phyloP scores from a whole-genome alignment of 1,139 yeast genomes.

The Kodamaea ohmeri region DNA sequence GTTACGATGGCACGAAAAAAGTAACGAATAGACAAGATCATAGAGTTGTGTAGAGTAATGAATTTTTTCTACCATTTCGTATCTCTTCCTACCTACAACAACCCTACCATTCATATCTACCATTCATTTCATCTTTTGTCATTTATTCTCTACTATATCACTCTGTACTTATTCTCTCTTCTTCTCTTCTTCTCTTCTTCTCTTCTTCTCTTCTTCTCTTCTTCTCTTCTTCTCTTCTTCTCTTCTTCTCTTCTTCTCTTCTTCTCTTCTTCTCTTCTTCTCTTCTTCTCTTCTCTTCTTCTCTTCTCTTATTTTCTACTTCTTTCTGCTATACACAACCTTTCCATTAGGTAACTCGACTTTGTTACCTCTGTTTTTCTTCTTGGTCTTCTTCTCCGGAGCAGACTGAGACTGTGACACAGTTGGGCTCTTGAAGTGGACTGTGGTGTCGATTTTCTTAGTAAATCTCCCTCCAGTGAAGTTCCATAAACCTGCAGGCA shows the following conservation, averaged over 20 bases:
- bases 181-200: constrained; percentile 8
- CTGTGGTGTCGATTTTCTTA: constrained; percentile 26
- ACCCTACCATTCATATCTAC: no score
- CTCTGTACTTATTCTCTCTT: no score
- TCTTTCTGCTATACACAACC: constrained; percentile 44
- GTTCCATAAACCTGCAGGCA: constrained; percentile 49
- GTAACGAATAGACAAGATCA: constrained; percentile 3
- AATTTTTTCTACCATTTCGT: neutral
- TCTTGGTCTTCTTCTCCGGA: constrained; percentile 29
- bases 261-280: constrained; percentile 14
- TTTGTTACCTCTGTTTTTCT: constrained; percentile 42
- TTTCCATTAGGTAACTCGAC: constrained; percentile 59
- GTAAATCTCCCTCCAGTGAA: constrained; percentile 37
- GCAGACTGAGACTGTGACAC: constrained; percentile 10
- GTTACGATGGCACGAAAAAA: constrained; percentile 1
- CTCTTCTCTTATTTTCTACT: constrained; percentile 10
- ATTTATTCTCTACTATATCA: neutral
- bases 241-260: constrained; percentile 4
- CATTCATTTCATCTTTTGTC: neutral
- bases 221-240: constrained; percentile 11
- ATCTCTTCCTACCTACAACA: neutral
- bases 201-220: constrained; percentile 7
- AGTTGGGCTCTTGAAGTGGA: constrained; percentile 16
- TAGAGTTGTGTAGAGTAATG: neutral
- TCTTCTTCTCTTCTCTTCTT: neutral